phyloP scores from a whole-genome alignment of 2,329 filamentous ascomycete species.

The Monosporascus cannonballus region DNA sequence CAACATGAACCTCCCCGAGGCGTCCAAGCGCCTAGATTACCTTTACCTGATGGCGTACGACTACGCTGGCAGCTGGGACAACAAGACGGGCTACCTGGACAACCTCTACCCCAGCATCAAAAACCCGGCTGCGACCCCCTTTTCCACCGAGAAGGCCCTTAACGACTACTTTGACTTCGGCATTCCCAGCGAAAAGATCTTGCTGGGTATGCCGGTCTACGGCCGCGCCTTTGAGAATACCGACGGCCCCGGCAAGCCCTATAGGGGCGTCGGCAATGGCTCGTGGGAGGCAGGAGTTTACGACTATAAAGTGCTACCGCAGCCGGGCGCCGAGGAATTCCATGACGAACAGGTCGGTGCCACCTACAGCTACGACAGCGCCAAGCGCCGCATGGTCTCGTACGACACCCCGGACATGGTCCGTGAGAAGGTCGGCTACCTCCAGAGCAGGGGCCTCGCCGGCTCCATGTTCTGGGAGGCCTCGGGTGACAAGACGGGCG shows the following conservation, averaged over 20 bases:
- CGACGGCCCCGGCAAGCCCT: constrained; percentile 57
- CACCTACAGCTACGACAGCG: constrained; percentile 64
- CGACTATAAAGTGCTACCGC: constrained; percentile 75
- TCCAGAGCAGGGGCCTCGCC: constrained; percentile 56
- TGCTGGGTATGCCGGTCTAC: constrained; percentile 76
- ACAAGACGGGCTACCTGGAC: constrained; percentile 58
- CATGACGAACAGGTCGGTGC: constrained; percentile 56
- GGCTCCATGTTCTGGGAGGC: constrained; percentile 87
- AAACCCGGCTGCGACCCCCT: constrained; percentile 58
- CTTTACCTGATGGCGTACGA: constrained; percentile 70
- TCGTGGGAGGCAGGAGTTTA: constrained; percentile 70
- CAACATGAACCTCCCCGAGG: constrained; percentile 37
- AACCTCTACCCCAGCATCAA: constrained; percentile 57
- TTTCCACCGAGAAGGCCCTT: constrained; percentile 61
- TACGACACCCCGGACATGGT: constrained; percentile 63
- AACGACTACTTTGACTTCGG: constrained; percentile 58
- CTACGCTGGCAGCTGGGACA: constrained; percentile 64
- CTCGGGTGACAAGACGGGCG: constrained; percentile 57
- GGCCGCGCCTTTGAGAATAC: constrained; percentile 63
- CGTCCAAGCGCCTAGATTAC: constrained; percentile 44
- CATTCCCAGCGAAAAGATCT: constrained; percentile 59
- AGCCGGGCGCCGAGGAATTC: constrained; percentile 48
- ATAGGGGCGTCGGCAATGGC: constrained; percentile 57
- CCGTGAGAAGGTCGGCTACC: constrained; percentile 57
- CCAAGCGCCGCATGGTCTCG: constrained; percentile 57